Percentiles rank a stretch among this genome's conserved stretches.
These are phyloP conservation scores for Paramecium biaurelia DNA, from an alignment of 73 alveolate genomes.

Conservation along the genomic window DNA sequence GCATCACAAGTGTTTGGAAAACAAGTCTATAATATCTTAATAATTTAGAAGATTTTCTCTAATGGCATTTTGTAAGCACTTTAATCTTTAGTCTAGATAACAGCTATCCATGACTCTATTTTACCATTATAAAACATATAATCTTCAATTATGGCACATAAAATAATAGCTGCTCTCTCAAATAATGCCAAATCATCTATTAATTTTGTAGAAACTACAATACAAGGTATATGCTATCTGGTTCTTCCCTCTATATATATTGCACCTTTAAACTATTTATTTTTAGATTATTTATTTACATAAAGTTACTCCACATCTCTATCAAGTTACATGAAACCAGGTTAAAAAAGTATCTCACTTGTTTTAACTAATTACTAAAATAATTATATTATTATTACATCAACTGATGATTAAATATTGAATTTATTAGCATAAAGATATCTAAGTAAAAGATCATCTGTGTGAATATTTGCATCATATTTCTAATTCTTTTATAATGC, in stretches of 20 bases:
- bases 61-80: conserved; percentile 19
- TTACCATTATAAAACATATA: conserved; percentile 31
- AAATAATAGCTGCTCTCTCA: not conserved
- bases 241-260: conserved; percentile 42
- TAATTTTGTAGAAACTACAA: not conserved
- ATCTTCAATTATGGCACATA: conserved; percentile 25
- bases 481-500: not conserved
- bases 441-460: conserved; percentile 9
- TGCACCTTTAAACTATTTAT: not conserved
- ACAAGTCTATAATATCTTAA: not conserved
- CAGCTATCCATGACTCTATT: conserved; percentile 30
- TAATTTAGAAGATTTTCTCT: not conserved
- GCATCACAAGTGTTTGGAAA: conserved; percentile 10
- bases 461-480: not conserved
- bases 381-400: not conserved
- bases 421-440: conserved; percentile 38
- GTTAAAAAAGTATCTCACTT: not conserved
- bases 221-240: not conserved
- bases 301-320: not conserved
- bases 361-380: not conserved
- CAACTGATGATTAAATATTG: not conserved
- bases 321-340: not conserved
- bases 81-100: conserved; percentile 7
- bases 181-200: not conserved
- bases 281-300: not conserved